Evolutionary conservation across 2,329 filamentous ascomycete species (phyloP), one percentile per base, ranked within the genome.

Genomic region (Neonectria punicea): DNA sequence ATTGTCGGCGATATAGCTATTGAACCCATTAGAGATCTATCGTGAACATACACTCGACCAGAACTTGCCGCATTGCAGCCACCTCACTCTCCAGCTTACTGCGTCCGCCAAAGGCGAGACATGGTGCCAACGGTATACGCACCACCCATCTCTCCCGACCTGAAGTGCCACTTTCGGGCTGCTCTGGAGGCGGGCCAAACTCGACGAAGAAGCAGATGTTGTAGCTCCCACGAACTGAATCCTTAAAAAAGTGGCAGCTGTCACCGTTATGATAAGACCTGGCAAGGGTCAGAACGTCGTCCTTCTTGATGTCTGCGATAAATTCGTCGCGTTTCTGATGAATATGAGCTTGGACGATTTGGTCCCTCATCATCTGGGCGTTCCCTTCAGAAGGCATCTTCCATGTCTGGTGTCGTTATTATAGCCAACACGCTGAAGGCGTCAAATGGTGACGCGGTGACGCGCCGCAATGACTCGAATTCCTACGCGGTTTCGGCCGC

Each of bases 71-170:
- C 49, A 51, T 51, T n/a, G 25, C 18, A 36, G 49, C 49, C 28
- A 53, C 49, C 14, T 53, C 49, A 22, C 28, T 53, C 18, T 53
- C 49, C 49, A 53, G 28, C 49, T 53, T 53, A 30, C 28, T 53
- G 16, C 32, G 28, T 53, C 10, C 14, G 28, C 49, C 49, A 36
- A 53, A 53, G 28, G 16, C 49, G 32, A 53, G 49, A 36, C 49
- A 53, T 36, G 28, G 49, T 34, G 49, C 28, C 32, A 53, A 36
- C 28, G 28, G 49, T 53, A 53, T 53, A 14, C 49, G 28, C 49
- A 53, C 49, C 32, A 53, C 49, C 28, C 49, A 53, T 36, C 32
- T 32, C 28, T 53, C 28, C 32, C 28, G 16, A 36, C 11, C 28
- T 28, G 22, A 47, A 47, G 20, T 7, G 22, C 44, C 44, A 28